Conservation (phyloP, 176 grass and related monocot genomes). For the Oryza meyeriana region DNA sequence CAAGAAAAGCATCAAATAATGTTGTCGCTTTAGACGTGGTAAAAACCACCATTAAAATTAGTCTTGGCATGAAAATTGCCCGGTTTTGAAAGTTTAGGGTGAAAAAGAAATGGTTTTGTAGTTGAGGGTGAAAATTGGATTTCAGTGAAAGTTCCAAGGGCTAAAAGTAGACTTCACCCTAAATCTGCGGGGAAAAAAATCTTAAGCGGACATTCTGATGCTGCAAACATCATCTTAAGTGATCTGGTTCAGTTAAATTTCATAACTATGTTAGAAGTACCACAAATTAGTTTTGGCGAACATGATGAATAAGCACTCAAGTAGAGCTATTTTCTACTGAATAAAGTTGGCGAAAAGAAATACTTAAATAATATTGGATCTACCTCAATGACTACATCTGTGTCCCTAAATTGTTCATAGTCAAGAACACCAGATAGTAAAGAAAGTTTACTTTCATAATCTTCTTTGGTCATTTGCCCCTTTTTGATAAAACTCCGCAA, state of each 20-base stretch:
- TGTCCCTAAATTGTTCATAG: conserved; percentile 78
- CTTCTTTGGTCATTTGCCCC: conserved; percentile 55
- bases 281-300: not conserved
- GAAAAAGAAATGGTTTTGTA: no score
- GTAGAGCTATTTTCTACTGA: not conserved
- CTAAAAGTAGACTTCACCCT: no score
- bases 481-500: conserved; percentile 65
- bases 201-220: not conserved
- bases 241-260: not conserved
- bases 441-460: conserved; percentile 60
- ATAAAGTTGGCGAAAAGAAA: not conserved
- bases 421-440: conserved; percentile 75
- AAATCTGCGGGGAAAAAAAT: not conserved
- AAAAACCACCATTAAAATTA: no score
- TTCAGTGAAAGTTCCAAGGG: no score
- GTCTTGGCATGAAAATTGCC: no score
- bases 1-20: no score
- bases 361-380: not conserved
- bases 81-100: no score
- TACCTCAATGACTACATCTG: conserved; percentile 83
- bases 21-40: no score
- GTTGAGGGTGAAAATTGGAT: no score
- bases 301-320: conserved; percentile 13
- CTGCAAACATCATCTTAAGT: not conserved
- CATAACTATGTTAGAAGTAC: conserved; percentile 9